Base-by-base conservation (phyloP, 176 grass and related monocot species). In the Rhipidocladum racemiflorum region DNA sequence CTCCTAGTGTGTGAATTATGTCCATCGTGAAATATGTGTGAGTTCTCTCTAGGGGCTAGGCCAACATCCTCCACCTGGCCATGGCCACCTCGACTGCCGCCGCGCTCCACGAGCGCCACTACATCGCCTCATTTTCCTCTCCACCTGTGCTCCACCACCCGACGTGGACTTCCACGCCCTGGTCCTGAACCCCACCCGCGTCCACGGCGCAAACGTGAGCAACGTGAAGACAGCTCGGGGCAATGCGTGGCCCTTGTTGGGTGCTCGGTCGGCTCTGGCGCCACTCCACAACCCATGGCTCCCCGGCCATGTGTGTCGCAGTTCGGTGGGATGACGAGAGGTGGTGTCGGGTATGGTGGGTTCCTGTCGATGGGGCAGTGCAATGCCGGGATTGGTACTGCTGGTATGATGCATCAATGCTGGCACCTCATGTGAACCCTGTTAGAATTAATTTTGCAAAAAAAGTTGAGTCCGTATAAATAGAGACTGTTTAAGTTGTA, bases 361-460 rank as follows among this genome's bases (percentile, higher is more conserved):
- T 85, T 75, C 54, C 68, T 55, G 23, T 28, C 74, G 34, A 11
- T 68, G 61, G 81, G 39, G 18, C 75, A 79, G 68, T 84, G 56
- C 69, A 81, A 56, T 67, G 46, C 20, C 2, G 77, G 48, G 36
- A 38, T 81, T 36, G 48, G 35, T 25, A 6, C 40, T 60, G 73
- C 16, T 50, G 48, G 56, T 27, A 72, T 61, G 74, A 76, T 90
- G 82, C 63, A 4, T 3, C 88, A 1, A 29, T 79, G 44, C 64
- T 83, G 63, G 45, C 85, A 21, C 63, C 79, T 7, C 85, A 84
- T 82, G 46, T 93, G 48, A 93, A 93, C 62, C 65, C 88, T n/a
- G n/a, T n/a, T n/a, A n/a, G n/a, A n/a, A n/a, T n/a, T n/a, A n/a
- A n/a, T n/a, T n/a, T n/a, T n/a, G n/a, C n/a, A n/a, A n/a, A n/a